Evolutionary conservation across 768 basidiomycete species (phyloP).

Genomic region (Russula foetens): DNA sequence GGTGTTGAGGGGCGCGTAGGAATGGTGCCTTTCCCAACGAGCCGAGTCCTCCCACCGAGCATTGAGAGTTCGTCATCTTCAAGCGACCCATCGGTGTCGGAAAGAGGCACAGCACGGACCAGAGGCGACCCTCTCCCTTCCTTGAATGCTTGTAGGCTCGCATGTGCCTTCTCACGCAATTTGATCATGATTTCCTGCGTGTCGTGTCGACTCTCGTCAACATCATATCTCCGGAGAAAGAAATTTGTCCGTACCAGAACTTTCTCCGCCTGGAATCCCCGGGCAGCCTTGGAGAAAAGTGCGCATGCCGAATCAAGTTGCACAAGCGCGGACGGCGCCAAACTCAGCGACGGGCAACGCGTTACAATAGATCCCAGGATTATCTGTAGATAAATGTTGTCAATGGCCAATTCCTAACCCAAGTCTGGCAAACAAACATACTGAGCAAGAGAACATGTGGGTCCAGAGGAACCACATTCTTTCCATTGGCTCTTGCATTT

Average conservation of each 20-base stretch:
- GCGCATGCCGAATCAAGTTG: conserved; percentile 72
- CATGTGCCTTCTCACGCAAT: conserved; percentile 57
- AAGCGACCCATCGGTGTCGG: conserved; percentile 38
- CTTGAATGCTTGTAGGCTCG: conserved; percentile 54
- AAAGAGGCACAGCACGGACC: conserved; percentile 29
- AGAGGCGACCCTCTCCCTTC: conserved; percentile 45
- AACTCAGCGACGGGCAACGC: conserved; percentile 69
- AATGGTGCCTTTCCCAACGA: conserved; percentile 54
- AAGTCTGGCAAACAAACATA: conserved; percentile 27
- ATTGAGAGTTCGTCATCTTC: conserved; percentile 54
- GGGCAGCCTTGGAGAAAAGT: conserved; percentile 61
- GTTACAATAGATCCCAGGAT: conserved; percentile 70
- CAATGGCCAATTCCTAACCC: not conserved
- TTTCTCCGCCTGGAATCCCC: conserved; percentile 53
- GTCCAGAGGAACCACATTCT: conserved; percentile 68
- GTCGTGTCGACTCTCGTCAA: not conserved
- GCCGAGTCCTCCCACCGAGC: conserved; percentile 55
- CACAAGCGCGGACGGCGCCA: conserved; percentile 64
- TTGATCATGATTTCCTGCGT: conserved; percentile 54
- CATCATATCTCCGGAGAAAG: not conserved
- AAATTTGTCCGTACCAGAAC: conserved; percentile 42
- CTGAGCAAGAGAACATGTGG: conserved; percentile 65
- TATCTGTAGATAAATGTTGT: conserved; percentile 34
- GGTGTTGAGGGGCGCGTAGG: conserved; percentile 28
- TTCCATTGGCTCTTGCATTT: conserved; percentile 57